Percentiles rank a stretch among this genome's conserved stretches.
phyloP scores from a whole-genome alignment of 1,284 basidiomycete species.

The Pseudozyma flocculosa region DNA sequence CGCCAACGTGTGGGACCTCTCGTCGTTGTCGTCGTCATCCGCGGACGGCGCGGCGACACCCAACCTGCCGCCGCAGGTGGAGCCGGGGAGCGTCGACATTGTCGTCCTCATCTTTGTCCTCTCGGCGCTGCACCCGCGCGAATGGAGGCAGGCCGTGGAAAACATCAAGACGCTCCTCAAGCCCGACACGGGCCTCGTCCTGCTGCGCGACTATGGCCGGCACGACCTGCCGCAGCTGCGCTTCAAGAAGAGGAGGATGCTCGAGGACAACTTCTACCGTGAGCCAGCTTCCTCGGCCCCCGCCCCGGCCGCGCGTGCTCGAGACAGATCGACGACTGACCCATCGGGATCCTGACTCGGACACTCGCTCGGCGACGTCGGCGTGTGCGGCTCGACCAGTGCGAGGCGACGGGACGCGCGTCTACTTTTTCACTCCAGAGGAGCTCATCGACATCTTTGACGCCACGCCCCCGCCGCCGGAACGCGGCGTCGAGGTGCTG shows the following conservation, averaged over 20 bases:
- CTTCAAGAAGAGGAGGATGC: slow-evolving; percentile 80
- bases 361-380: not conserved
- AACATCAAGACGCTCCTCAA: slow-evolving; percentile 80
- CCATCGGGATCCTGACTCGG: no score
- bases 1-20: slow-evolving; percentile 88
- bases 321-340: no score
- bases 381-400: slow-evolving; percentile 10
- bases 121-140: slow-evolving; percentile 86
- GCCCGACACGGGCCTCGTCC: slow-evolving; percentile 73
- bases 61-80: slow-evolving; percentile 27
- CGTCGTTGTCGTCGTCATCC: slow-evolving; percentile 55
- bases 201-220: slow-evolving; percentile 91
- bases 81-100: slow-evolving; percentile 71
- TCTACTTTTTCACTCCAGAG: slow-evolving; percentile 54
- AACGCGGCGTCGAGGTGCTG: not conserved
- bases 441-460: slow-evolving; percentile 49
- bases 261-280: slow-evolving; percentile 74
- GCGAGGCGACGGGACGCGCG: slow-evolving; percentile 87
- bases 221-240: slow-evolving; percentile 85
- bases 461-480: slow-evolving; percentile 18
- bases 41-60: no score
- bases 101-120: slow-evolving; percentile 92
- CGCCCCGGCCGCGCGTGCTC: not conserved
- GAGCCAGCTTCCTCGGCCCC: slow-evolving; percentile 1
- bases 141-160: slow-evolving; percentile 82